Evolutionary conservation across 805 yeast genomes (phyloP).

Genomic region (Hanseniaspora osmophila): DNA sequence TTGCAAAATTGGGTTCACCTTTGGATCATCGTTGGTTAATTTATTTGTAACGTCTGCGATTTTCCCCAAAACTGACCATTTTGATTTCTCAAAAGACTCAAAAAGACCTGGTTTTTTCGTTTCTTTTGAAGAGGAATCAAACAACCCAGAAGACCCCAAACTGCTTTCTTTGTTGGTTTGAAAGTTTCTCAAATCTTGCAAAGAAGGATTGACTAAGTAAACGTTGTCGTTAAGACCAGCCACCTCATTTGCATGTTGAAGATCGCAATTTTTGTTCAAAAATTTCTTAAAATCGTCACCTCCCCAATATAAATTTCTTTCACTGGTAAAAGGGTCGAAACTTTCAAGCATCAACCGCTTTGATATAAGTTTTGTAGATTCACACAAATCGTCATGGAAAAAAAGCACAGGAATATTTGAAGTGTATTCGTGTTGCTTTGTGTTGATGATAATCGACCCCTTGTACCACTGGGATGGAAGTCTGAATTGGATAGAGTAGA

Average conservation of each 20-base stretch:
- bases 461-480: conserved; percentile 79
- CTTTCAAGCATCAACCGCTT: conserved; percentile 37
- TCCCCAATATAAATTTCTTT: conserved; percentile 69
- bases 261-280: conserved; percentile 39
- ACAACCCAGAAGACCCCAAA: background rate
- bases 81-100: conserved; percentile 13
- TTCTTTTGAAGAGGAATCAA: too few species aligned
- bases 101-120: background rate
- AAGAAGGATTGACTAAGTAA: conserved; percentile 2
- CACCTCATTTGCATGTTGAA: conserved; percentile 46
- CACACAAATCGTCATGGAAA: conserved; percentile 82
- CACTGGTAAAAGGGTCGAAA: conserved; percentile 60
- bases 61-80: conserved; percentile 76
- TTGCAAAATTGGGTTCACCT: background rate
- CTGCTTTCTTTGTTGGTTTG: conserved; percentile 8
- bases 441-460: conserved; percentile 71
- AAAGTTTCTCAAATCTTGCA: conserved; percentile 28
- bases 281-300: conserved; percentile 61
- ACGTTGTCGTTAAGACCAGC: conserved; percentile 2
- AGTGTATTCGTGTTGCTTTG: conserved; percentile 34
- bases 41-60: conserved; percentile 61
- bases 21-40: conserved; percentile 11
- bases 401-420: conserved; percentile 71
- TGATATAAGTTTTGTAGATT: conserved; percentile 55
- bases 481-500: conserved; percentile 72